These are phyloP conservation scores for Iris pallida DNA, from an alignment of 116 monocot genomes.

Conservation along the genomic window DNA sequence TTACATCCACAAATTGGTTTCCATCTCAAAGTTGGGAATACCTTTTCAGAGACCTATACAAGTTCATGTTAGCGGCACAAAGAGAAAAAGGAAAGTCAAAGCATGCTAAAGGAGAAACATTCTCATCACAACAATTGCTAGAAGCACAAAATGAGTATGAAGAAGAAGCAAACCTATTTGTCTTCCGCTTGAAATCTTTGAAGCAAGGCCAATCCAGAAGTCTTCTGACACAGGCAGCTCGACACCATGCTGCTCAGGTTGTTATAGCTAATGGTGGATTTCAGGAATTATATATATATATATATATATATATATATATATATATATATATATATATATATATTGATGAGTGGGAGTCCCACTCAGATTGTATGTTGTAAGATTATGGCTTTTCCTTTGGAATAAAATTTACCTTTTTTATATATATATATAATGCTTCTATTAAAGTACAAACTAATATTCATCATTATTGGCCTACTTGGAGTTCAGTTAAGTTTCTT, in stretches of 20 bases:
- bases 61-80: conserved; percentile 28
- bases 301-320: not conserved
- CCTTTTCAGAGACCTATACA: conserved; percentile 21
- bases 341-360: no score
- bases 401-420: no score
- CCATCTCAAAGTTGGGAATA: not conserved
- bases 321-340: not conserved
- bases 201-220: conserved; percentile 39
- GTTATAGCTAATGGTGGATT: not conserved
- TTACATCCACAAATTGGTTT: not conserved
- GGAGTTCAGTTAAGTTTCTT: conserved; percentile 52
- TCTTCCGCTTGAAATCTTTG: conserved; percentile 38
- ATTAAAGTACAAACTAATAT: not conserved
- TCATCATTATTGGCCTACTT: not conserved
- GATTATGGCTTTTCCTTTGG: no score
- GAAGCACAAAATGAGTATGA: conserved; percentile 36
- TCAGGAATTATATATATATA: no score
- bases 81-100: conserved; percentile 26
- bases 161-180: conserved; percentile 32
- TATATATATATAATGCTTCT: not conserved
- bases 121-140: conserved; percentile 24
- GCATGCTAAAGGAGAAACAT: conserved; percentile 30
- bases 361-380: no score
- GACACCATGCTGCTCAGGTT: conserved; percentile 40
- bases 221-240: conserved; percentile 41